Percentiles rank a stretch among this genome's conserved stretches.
Evolutionary conservation across 2,329 filamentous ascomycete genomes (phyloP).

Genomic region (Trichoderma citrinoviride): DNA sequence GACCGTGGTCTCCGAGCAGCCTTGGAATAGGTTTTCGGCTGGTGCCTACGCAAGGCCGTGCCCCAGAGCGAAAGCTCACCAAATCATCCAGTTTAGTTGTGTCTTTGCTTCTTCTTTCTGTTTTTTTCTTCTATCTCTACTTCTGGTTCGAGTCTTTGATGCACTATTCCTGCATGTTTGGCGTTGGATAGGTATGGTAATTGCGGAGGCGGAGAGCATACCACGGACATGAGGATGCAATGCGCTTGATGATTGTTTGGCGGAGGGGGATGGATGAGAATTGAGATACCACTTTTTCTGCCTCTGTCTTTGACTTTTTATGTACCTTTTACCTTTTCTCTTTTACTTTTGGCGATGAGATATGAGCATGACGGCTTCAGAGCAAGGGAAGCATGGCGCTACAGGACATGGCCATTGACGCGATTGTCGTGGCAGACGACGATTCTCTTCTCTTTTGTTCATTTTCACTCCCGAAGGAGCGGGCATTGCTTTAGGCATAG

Average conservation of each 20-base stretch:
- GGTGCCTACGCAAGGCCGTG: constrained; percentile 4
- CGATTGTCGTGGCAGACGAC: background rate
- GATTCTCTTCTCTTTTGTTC: background rate
- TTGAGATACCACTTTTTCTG: constrained; percentile 2
- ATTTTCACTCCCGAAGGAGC: background rate
- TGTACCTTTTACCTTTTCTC: background rate
- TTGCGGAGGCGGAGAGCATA: constrained; percentile 3
- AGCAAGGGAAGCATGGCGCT: constrained; percentile 4
- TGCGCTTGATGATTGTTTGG: background rate
- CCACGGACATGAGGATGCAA: background rate
- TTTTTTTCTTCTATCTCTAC: background rate
- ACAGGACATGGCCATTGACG: constrained; percentile 10
- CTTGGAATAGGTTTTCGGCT: constrained; percentile 26
- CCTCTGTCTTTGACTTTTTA: background rate
- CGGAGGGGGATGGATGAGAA: background rate
- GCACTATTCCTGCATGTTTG: constrained; percentile 19
- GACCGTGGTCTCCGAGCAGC: constrained; percentile 12
- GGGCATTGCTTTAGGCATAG: constrained; percentile 1
- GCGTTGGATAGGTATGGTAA: constrained; percentile 29
- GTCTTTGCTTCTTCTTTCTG: background rate
- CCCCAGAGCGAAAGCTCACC: background rate
- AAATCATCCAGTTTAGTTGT: background rate
- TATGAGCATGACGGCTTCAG: constrained; percentile 19
- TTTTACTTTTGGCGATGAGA: background rate
- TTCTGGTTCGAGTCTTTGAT: constrained; percentile 6